Percentiles rank a stretch among this genome's conserved stretches.
Evolutionary conservation across 148 eudicot genomes (phyloP).

Genomic region (Amaranthus cruentus): DNA sequence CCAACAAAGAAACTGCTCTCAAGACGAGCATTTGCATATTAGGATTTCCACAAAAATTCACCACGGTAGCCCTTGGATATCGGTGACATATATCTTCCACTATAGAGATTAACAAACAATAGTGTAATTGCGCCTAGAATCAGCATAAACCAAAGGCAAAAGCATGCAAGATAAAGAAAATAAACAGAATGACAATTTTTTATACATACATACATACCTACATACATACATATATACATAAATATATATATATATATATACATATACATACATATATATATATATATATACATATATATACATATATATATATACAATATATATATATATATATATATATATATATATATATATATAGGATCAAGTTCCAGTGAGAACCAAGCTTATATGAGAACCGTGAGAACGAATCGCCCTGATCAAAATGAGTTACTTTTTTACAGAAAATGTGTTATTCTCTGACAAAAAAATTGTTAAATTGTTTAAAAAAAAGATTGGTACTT

Average conservation of each 20-base stretch:
- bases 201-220: not conserved
- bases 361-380: no score
- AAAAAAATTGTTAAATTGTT: no score
- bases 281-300: not conserved
- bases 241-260: not conserved
- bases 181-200: not conserved
- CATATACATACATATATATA: no score
- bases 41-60: slow-evolving; percentile 61
- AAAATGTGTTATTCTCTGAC: no score
- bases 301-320: not conserved
- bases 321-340: not conserved
- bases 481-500: no score
- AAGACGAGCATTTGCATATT: slow-evolving; percentile 56
- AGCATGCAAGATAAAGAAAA: not conserved
- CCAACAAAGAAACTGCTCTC: slow-evolving; percentile 62
- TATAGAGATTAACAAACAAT: slow-evolving; percentile 24
- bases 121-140: not conserved
- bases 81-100: slow-evolving; percentile 90
- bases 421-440: no score
- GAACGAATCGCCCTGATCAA: no score
- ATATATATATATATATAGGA: no score
- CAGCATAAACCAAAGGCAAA: not conserved
- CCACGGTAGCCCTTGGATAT: slow-evolving; percentile 76
- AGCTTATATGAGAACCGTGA: no score
- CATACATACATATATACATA: not conserved